These are phyloP conservation scores for Ostreobium quekettii DNA, from an alignment of 139 green algal genomes.

Conservation along the genomic window DNA sequence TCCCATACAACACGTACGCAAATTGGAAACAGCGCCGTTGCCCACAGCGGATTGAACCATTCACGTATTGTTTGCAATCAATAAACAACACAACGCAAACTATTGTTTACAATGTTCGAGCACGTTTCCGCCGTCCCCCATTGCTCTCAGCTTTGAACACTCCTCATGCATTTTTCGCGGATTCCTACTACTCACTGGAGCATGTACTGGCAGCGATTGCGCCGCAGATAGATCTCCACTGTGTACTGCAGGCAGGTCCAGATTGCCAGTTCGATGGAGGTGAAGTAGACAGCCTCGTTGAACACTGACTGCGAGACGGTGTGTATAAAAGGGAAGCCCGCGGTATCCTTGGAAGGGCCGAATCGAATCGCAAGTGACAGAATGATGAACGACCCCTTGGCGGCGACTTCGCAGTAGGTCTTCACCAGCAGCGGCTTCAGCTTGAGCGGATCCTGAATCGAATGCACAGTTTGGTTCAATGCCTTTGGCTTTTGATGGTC, in stretches of 20 bases:
- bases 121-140: too few relatives aligned
- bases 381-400: conserved; percentile 15
- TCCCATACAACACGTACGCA: too few relatives aligned
- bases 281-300: conserved; percentile 15
- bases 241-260: conserved; percentile 8
- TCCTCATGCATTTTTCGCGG: neutral
- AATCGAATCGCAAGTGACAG: conserved; percentile 12
- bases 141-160: neutral
- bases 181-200: conserved; percentile 13
- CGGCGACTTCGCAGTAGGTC: conserved; percentile 15
- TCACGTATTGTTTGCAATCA: neutral
- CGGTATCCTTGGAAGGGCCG: neutral
- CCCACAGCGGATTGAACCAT: too few relatives aligned
- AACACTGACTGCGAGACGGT: conserved; percentile 1
- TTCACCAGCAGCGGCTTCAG: conserved; percentile 19
- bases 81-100: neutral
- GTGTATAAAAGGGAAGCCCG: conserved; percentile 15
- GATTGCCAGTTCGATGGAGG: neutral
- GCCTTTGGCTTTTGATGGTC: too few relatives aligned
- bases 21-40: too few relatives aligned
- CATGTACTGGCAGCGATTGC: conserved; percentile 18
- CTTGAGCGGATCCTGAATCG: conserved; percentile 19
- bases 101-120: too few relatives aligned
- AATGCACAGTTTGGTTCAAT: too few relatives aligned
- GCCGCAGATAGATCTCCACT: conserved; percentile 13